Percentiles rank a stretch among this genome's conserved stretches.
Conservation (phyloP, 768 basidiomycete genomes). For the Cubamyces sp. region DNA sequence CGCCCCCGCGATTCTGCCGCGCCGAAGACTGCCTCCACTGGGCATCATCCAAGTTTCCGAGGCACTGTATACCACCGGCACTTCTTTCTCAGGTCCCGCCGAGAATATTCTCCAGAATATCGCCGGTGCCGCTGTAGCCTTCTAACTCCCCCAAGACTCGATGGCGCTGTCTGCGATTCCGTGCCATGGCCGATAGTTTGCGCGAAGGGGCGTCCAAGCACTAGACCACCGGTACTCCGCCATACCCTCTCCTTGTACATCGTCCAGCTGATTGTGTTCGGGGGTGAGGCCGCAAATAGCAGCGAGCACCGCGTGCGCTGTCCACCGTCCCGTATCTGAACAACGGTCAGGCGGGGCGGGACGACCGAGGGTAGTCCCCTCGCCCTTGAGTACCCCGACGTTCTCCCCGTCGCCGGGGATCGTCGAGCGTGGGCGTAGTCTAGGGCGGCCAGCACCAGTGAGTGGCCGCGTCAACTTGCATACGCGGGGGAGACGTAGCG, state of each 20-base stretch:
- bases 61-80: constrained; percentile 11
- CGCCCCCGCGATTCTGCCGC: constrained; percentile 13
- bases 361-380: constrained; percentile 7
- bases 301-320: constrained; percentile 7
- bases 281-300: constrained; percentile 3
- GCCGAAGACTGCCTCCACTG: background rate
- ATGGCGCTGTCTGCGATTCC: background rate
- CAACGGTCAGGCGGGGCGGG: constrained; percentile 7
- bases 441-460: constrained; percentile 8
- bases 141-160: background rate
- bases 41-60: constrained; percentile 4
- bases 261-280: constrained; percentile 10
- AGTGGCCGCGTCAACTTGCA: constrained; percentile 10
- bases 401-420: constrained; percentile 13
- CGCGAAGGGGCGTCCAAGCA: background rate
- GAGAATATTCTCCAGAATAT: constrained; percentile 17
- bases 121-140: constrained; percentile 10
- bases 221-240: background rate
- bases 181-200: background rate
- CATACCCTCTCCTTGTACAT: background rate
- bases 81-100: constrained; percentile 3
- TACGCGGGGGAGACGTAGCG: constrained; percentile 11
- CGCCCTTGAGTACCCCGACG: constrained; percentile 11
- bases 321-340: constrained; percentile 13
- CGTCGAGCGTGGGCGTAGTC: constrained; percentile 8